Conservation (phyloP, 345 rosid species). For the Noccaea bulbosa region DNA sequence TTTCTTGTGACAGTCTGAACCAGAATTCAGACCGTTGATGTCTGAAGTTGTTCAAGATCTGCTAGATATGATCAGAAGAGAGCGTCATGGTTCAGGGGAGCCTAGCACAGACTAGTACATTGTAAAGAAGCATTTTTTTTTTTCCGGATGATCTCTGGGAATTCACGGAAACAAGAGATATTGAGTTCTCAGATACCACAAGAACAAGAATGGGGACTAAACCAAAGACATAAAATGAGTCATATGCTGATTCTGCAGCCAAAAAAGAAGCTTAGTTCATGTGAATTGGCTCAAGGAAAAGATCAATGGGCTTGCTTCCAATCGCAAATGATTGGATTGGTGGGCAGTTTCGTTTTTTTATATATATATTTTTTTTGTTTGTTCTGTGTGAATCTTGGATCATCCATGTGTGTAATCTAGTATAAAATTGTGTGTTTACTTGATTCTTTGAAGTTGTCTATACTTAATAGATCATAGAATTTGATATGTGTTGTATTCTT, state of each 20-base stretch:
- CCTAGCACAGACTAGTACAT: slow-evolving; percentile 38
- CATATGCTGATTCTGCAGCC: slow-evolving; percentile 26
- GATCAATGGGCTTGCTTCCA: slow-evolving; percentile 26
- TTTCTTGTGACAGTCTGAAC: slow-evolving; percentile 62
- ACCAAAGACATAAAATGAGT: slow-evolving; percentile 17
- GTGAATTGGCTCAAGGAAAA: slow-evolving; percentile 20
- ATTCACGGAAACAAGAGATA: slow-evolving; percentile 29
- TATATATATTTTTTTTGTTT: neutral
- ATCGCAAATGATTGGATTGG: slow-evolving; percentile 16
- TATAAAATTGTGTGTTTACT: slow-evolving; percentile 39
- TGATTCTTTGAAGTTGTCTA: slow-evolving; percentile 37
- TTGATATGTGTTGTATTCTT: slow-evolving; percentile 36
- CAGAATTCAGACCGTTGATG: slow-evolving; percentile 86
- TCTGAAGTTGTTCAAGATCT: slow-evolving; percentile 97
- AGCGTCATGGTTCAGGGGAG: slow-evolving; percentile 64
- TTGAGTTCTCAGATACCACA: slow-evolving; percentile 30
- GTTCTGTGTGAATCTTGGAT: slow-evolving; percentile 22
- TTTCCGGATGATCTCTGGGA: slow-evolving; percentile 31
- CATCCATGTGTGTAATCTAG: slow-evolving; percentile 12
- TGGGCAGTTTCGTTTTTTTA: slow-evolving; percentile 1
- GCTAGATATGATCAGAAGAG: slow-evolving; percentile 73
- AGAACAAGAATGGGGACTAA: slow-evolving; percentile 24
- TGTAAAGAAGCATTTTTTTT: slow-evolving; percentile 35
- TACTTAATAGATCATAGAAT: neutral
- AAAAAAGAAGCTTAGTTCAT: slow-evolving; percentile 17